Base-by-base conservation (phyloP, 306 rosid species). In the Dicorynia guianensis region DNA sequence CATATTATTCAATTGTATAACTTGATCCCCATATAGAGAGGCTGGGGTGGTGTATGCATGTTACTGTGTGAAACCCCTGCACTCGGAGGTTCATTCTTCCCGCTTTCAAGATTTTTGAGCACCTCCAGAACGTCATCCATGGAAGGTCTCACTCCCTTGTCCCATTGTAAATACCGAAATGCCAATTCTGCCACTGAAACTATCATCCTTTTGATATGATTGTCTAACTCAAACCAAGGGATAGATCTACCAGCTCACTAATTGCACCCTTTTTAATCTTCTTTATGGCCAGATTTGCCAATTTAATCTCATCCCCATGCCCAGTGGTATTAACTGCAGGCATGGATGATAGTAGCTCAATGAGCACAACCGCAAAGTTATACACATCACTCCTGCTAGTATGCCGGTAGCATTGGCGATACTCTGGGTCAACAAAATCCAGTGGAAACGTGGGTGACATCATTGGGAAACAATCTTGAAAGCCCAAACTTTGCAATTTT, bases 401-500 rank as follows among this genome's bases (percentile, higher is more conserved):
- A 20, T 88, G 88, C 71, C 88, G 89, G 77, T 84, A 86, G 61
- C 91, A 86, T 11, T 84, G 68, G 55, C 79, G 87, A 61, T 90
- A 86, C 10, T 88, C 89, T 1, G 93, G 96, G 59, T 90, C 93
- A 17, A 90, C 87, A 56, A 86, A 88, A 4, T 91, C 96, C 0
- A 87, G 91, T 90, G 12, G 96, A 90, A 38, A 90, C 80, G 9
- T 90, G 96, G 9, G 87, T 86, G 64, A 76, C 90, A 35, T 90
- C 76, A 8, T 50, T 15, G 36, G 96, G 91, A 74, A 82, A 90
- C 4, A 82, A 49, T 42, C 93, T 53, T 4, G 96, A 88, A 34
- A 90, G 87, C 40, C 96, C 96, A 43, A 88, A 90, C 74, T 90
- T 93, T 13, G 91, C 91, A 67, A 90, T 93, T 56, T 90, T 86